Base-by-base conservation (phyloP, 352 stramenopile genomes). In the Globisporangium yorkense region DNA sequence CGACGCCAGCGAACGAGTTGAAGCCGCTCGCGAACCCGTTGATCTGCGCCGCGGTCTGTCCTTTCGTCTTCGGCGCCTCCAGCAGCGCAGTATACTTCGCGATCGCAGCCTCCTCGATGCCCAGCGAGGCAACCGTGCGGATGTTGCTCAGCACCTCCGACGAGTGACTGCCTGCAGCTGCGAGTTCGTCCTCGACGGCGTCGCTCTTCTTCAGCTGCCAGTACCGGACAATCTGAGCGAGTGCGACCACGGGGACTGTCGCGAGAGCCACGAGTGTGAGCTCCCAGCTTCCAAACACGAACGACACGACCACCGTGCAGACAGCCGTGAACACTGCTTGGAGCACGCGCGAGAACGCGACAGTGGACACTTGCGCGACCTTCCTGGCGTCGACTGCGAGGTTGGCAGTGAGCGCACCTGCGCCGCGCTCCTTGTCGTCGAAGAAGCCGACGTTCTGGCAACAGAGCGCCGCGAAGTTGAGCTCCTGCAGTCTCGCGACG, bases 371-470 rank as follows among this genome's bases (percentile, higher is more conserved):
- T 4, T 74, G 51, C 0, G 76, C 67, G 15, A 80, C 72, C 21
- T 65, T 76, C 0, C 78, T 51, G 0, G 72, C 68, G 18, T 92
- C 71, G 9, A 69, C 67, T 6, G 81, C 64, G 4, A 89, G 66
- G 5, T 71, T 71, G 2, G 85, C 70, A 5, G 84, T 75, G 9
- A 93, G 45, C 5, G 61, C 64, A 9, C 84, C 78, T 0, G 78
- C 54, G 0, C 68, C 67, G 56, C 92, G 69, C n/a, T 69, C 41
- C 12, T 71, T 59, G 0, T 59, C 57, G 53, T 96, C 85, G 44
- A 95, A 96, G 60, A 85, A 96, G 0, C 67, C 57, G 44, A 94
- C 54, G 10, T 73, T 66, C 40, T 86, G 76, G 2, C 65, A 67
- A n/a, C 76, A 54, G 0, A 86, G 56, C 3, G 77, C 77, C 18